Base-by-base conservation (phyloP, 2,329 filamentous ascomycete genomes). In the Xylariaceae sp. region DNA sequence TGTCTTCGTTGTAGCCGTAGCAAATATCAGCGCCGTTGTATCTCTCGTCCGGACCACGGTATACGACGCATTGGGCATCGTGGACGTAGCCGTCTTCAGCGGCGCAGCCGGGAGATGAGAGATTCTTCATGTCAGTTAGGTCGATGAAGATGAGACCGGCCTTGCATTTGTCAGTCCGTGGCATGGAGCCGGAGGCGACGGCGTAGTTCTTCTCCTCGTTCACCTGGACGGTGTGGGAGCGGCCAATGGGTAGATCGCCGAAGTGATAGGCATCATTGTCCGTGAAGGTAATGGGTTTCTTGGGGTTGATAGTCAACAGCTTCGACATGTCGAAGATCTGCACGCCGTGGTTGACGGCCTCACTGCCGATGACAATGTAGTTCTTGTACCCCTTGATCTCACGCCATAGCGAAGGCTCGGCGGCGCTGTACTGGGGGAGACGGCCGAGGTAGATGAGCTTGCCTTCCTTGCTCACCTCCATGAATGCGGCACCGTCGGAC, bases 241-340 rank as follows among this genome's bases (percentile, higher is more conserved):
- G 73, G 17, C 77, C 77, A 7, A 73, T 67, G n/a, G 77, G 76
- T 0, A 78, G 72, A 45, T 70, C 73, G 56, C 70, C 72, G 67
- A 73, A 78, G 65, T 73, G 72, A 30, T 71, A 71, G 50, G 76
- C 74, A 60, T 80, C 69, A 56, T 78, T 77, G 11, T 72, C 73
- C 45, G 71, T 75, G 70, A 81, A 82, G 47, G 69, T 74, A 15
- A 72, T 72, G 8, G 79, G 78, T 23, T 61, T 71, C 1, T 70
- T 72, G 1, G 77, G 75, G 69, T 78, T 73, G 59, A 83, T 68
- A 44, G 72, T 72, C 56, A 81, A 73, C n/a, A 83, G 74, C 74
- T 81, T 85, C 66, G 75, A 78, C 80, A 85, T 78, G 71, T 87
- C 84, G 67, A 87, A 87, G 71, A 86, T 78, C 71, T 86, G 84